A percentile compares a stretch with the other conserved stretches of the same genome.
These are phyloP conservation scores for Saccharum spontaneum DNA, from an alignment of 176 grass and related monocot genomes.

Conservation along the genomic window DNA sequence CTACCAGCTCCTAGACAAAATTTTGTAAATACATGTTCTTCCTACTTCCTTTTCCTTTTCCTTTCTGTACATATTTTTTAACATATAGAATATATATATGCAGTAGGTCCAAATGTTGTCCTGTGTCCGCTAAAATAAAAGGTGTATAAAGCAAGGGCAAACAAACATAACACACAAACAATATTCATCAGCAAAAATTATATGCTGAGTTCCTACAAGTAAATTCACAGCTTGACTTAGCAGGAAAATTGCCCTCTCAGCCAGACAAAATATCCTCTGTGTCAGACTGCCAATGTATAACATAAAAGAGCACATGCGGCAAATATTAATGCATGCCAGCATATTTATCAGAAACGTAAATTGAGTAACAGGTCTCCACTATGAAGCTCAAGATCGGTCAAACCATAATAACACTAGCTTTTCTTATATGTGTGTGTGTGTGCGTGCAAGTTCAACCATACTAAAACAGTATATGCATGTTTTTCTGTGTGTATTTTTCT, in stretches of 20 bases:
- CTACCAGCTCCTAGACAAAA: background rate
- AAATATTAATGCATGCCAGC: background rate
- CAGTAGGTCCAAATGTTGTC: background rate
- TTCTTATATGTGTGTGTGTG: background rate
- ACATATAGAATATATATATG: background rate
- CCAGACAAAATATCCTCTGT: background rate
- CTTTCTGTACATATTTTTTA: background rate
- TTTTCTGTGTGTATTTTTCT: background rate
- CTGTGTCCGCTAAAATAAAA: background rate
- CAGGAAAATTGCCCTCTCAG: background rate
- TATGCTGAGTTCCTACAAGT: background rate
- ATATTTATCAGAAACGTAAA: background rate
- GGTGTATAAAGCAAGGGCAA: background rate
- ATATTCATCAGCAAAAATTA: background rate
- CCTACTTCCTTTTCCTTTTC: background rate
- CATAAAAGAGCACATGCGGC: background rate
- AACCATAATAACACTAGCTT: conserved; percentile 12
- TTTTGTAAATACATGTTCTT: background rate
- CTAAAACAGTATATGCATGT: background rate
- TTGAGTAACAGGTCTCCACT: background rate
- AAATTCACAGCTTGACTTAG: conserved; percentile 22
- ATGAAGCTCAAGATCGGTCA: conserved; percentile 1
- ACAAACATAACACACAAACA: background rate
- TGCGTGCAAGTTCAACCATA: background rate
- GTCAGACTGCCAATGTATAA: background rate